These are phyloP conservation scores for Penicillium pancosmium DNA, from an alignment of 495 filamentous ascomycete species.

Conservation along the genomic window DNA sequence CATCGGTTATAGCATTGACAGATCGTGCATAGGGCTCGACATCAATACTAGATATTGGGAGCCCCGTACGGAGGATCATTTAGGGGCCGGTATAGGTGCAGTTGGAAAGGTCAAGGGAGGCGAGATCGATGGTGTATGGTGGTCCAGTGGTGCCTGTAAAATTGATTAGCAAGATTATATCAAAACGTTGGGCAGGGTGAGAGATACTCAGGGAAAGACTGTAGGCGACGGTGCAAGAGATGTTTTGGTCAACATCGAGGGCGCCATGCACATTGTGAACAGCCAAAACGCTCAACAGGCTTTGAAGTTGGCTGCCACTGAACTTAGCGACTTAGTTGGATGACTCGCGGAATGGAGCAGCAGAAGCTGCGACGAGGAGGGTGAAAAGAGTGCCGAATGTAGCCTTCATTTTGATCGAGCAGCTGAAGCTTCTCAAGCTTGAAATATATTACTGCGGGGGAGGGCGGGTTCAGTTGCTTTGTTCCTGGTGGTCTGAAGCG, in stretches of 20 bases:
- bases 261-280: background rate
- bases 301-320: conserved; percentile 12
- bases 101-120: conserved; percentile 18
- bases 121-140: conserved; percentile 19
- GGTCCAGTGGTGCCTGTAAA: conserved; percentile 7
- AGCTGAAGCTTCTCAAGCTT: background rate
- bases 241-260: conserved; percentile 15
- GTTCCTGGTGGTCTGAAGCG: background rate
- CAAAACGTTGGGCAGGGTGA: background rate
- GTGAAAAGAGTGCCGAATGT: conserved; percentile 12
- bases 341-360: background rate
- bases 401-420: conserved; percentile 17
- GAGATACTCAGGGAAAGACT: conserved; percentile 16
- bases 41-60: conserved; percentile 1
- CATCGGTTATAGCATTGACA: background rate
- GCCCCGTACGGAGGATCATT: background rate
- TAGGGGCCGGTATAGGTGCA: conserved; percentile 18
- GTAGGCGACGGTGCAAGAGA: conserved; percentile 20
- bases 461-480: background rate
- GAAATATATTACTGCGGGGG: background rate
- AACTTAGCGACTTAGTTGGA: background rate
- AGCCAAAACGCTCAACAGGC: conserved; percentile 6
- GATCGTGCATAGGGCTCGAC: background rate
- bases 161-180: background rate
- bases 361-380: conserved; percentile 9